Base-by-base conservation (phyloP, 2,329 filamentous ascomycete genomes). In the Arthrobotrys megalospora region DNA sequence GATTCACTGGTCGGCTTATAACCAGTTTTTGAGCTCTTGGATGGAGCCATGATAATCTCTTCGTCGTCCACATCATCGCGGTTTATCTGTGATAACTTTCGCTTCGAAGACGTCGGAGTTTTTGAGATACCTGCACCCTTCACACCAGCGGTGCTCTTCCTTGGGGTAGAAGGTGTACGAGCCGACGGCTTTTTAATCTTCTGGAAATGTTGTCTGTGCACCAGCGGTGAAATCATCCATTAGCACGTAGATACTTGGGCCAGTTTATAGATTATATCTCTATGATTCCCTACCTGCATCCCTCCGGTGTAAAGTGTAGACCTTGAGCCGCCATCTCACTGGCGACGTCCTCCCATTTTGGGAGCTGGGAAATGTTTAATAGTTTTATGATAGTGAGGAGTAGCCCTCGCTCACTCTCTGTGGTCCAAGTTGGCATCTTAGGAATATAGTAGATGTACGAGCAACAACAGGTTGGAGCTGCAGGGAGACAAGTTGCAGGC, bases 281-380 rank as follows among this genome's bases (percentile, higher is more conserved):
- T 24, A 12, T 12, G 1, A 14, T 19, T n/a, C 19, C 63, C 38
- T 70, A 81, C 80, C 78, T 73, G 53, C 80, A 79, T 48, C 77
- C 80, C n/a, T 80, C 79, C 28, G 72, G 43, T 28, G 80, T 80
- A 68, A 79, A 81, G 5, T 77, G 76, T 19, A 79, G 8, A 14
- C 80, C 80, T 24, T 48, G 66, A 16, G 60, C 50, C 4, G 58
- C 48, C 80, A 81, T 79, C 65, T 70, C 80, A 32, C 67, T 69
- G 2, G 80, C 70, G 4, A 81, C 80, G n/a, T 80, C 80, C 43
- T 80, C 72, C 80, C 80, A 81, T 64, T 78, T 76, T 21, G 79
- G 79, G 34, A 79, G 50, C 36, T 70, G 80, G 28, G 71, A 80
- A 32, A 78, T 77, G 38, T 68, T 79, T 14, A 80, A 70, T 21